These are phyloP conservation scores for Spergularia azorica DNA, from an alignment of 179 eudicot genomes.

Conservation along the genomic window DNA sequence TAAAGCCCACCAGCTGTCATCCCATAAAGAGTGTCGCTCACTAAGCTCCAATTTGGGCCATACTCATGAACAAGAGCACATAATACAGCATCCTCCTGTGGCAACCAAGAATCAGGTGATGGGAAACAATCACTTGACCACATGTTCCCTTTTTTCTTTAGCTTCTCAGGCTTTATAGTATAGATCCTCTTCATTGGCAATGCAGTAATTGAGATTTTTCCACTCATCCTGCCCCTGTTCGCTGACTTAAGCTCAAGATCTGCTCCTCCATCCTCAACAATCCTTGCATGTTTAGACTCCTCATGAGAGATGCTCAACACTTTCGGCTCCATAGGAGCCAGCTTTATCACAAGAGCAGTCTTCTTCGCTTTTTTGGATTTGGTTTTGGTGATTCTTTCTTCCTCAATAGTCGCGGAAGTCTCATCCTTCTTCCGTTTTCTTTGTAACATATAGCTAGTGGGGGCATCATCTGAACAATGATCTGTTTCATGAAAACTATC, in stretches of 20 bases:
- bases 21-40: slow-evolving; percentile 78
- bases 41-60: slow-evolving; percentile 91
- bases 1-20: slow-evolving; percentile 86
- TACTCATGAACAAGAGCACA: slow-evolving; percentile 95
- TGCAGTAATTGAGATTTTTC: slow-evolving; percentile 62
- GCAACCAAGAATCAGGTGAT: slow-evolving; percentile 81
- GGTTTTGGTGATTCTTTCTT: slow-evolving; percentile 39
- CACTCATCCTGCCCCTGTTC: slow-evolving; percentile 66
- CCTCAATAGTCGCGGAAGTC: slow-evolving; percentile 39
- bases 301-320: slow-evolving; percentile 42
- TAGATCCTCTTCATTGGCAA: slow-evolving; percentile 76
- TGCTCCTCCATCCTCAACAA: slow-evolving; percentile 41
- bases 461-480: slow-evolving; percentile 40
- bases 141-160: slow-evolving; percentile 63
- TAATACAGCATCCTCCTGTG: slow-evolving; percentile 81
- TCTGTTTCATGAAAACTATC: slow-evolving; percentile 43
- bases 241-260: slow-evolving; percentile 62
- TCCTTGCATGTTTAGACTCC: slow-evolving; percentile 52
- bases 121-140: slow-evolving; percentile 84
- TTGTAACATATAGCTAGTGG: slow-evolving; percentile 32
- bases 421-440: slow-evolving; percentile 70
- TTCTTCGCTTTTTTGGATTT: slow-evolving; percentile 66
- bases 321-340: slow-evolving; percentile 39
- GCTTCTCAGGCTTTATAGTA: slow-evolving; percentile 73
- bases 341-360: slow-evolving; percentile 39